Evolutionary conservation across 352 stramenopile genomes (phyloP).

Genomic region (Phytophthora pistaciae): DNA sequence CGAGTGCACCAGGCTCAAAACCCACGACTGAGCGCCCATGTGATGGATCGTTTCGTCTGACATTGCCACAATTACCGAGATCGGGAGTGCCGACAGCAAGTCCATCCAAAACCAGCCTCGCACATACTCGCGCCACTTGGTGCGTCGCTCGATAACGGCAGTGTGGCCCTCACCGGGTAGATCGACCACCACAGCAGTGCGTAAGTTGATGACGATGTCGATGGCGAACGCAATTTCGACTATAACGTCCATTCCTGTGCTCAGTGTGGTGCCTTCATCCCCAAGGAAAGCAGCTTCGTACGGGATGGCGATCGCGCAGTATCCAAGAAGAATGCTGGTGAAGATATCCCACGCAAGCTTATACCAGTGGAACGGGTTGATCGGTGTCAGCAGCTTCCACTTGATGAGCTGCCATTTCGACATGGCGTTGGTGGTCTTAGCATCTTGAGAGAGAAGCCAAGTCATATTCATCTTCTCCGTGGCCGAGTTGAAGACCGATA

Average conservation of each 20-base stretch:
- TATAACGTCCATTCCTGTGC: conserved; percentile 44
- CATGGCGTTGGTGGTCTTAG: conserved; percentile 9
- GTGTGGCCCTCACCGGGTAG: conserved; percentile 43
- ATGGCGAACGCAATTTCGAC: conserved; percentile 60
- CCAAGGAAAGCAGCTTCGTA: conserved; percentile 72
- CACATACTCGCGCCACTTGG: conserved; percentile 56
- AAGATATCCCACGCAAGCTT: conserved; percentile 69
- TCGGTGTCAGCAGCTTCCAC: conserved; percentile 40
- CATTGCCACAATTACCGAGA: conserved; percentile 44
- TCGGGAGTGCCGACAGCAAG: conserved; percentile 67
- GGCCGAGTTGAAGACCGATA: conserved; percentile 81
- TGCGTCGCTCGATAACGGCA: conserved; percentile 42
- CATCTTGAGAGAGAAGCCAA: conserved; percentile 54
- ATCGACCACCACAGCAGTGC: conserved; percentile 49
- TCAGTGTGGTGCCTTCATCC: conserved; percentile 30
- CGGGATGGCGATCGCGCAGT: conserved; percentile 66
- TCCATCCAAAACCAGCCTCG: conserved; percentile 80
- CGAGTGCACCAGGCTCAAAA: conserved; percentile 67
- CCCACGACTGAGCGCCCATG: conserved; percentile 18
- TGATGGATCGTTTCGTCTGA: conserved; percentile 28
- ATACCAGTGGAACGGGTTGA: conserved; percentile 55
- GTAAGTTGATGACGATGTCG: conserved; percentile 70
- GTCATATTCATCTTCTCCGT: conserved; percentile 81
- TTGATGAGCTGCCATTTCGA: conserved; percentile 39
- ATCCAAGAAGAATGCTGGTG: conserved; percentile 51